These are phyloP conservation scores for Clarkia xantiana DNA, from an alignment of 345 rosid genomes.

Conservation along the genomic window DNA sequence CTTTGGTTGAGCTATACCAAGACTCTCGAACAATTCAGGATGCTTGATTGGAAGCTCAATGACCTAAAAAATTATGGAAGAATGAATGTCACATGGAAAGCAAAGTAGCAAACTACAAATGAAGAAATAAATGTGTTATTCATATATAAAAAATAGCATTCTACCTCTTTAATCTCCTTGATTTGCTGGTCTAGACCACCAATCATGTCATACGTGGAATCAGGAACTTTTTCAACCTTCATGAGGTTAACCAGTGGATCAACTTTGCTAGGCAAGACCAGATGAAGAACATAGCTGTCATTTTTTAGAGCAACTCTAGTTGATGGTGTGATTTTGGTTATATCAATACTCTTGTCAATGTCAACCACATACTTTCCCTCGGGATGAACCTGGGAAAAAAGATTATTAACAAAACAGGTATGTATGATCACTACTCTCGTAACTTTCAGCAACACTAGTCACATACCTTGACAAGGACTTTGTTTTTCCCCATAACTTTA, in stretches of 20 bases:
- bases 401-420: background rate
- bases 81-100: background rate
- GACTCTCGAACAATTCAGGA: slow-evolving; percentile 93
- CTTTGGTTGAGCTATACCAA: slow-evolving; percentile 99
- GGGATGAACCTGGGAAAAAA: slow-evolving; percentile 74
- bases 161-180: slow-evolving; percentile 93
- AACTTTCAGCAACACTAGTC: background rate
- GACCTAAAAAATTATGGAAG: slow-evolving; percentile 33
- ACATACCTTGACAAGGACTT: slow-evolving; percentile 82
- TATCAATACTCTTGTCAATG: slow-evolving; percentile 84
- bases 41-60: slow-evolving; percentile 98
- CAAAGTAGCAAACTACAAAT: background rate
- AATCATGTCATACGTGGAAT: slow-evolving; percentile 98
- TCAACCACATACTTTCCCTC: slow-evolving; percentile 98
- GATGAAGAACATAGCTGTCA: slow-evolving; percentile 95
- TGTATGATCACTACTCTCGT: background rate
- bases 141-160: background rate
- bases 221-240: slow-evolving; percentile 99
- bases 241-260: slow-evolving; percentile 96
- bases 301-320: slow-evolving; percentile 97
- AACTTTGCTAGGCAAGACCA: slow-evolving; percentile 83
- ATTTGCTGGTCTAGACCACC: slow-evolving; percentile 99
- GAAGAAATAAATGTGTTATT: background rate
- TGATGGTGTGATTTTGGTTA: slow-evolving; percentile 82
- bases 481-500: slow-evolving; percentile 97